These are phyloP conservation scores for Moricandia moricandioides DNA, from an alignment of 345 rosid species.

Conservation along the genomic window DNA sequence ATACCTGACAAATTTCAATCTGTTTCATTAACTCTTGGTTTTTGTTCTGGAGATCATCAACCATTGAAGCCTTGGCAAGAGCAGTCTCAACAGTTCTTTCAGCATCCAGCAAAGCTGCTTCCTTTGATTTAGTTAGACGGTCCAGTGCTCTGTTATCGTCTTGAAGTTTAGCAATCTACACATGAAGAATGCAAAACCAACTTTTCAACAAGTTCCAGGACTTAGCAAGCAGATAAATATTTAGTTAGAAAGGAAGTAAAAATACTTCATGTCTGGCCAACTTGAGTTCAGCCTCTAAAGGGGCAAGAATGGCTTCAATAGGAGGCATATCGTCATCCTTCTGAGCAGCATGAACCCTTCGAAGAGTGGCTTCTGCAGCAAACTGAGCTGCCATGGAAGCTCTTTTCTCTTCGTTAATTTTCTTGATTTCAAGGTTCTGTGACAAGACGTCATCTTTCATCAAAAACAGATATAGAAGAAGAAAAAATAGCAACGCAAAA, in stretches of 20 bases:
- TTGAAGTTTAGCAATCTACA: slow-evolving; percentile 89
- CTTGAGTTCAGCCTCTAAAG: slow-evolving; percentile 97
- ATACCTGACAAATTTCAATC: slow-evolving; percentile 96
- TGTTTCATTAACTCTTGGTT: slow-evolving; percentile 97
- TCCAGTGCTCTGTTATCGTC: slow-evolving; percentile 97
- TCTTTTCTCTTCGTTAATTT: slow-evolving; percentile 93
- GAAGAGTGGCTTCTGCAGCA: slow-evolving; percentile 99
- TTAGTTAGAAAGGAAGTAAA: slow-evolving; percentile 1
- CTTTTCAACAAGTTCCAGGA: background rate
- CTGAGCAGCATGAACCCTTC: slow-evolving; percentile 99
- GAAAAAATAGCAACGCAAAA: background rate
- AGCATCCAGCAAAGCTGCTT: slow-evolving; percentile 95
- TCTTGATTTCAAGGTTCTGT: slow-evolving; percentile 97
- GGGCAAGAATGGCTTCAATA: slow-evolving; percentile 98
- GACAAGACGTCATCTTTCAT: slow-evolving; percentile 14
- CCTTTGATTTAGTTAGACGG: slow-evolving; percentile 96
- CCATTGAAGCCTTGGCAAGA: slow-evolving; percentile 93
- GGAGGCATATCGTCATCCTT: slow-evolving; percentile 99
- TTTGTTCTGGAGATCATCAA: slow-evolving; percentile 98
- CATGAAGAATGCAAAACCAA: slow-evolving; percentile 19
- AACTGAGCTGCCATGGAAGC: slow-evolving; percentile 99
- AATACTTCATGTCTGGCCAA: slow-evolving; percentile 86
- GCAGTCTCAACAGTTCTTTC: slow-evolving; percentile 94
- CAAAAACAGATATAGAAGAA: background rate
- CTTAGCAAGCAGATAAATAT: background rate